Conservation (phyloP, 306 rosid genomes). For the Vigna unguiculata region DNA sequence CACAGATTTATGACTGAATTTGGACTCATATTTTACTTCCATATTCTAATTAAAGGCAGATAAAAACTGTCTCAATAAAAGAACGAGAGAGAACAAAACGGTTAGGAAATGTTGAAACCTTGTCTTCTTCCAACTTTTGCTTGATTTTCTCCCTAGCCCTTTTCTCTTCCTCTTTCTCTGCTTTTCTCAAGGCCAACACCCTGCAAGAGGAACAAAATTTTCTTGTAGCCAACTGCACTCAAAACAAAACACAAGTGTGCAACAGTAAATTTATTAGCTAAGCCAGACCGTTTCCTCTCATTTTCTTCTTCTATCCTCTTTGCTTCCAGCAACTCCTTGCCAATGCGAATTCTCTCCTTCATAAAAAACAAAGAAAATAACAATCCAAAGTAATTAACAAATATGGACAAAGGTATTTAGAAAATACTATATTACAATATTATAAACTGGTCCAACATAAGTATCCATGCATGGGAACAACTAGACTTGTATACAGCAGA, state of each 20-base stretch:
- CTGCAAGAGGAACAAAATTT: constrained; percentile 55
- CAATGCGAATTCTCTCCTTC: constrained; percentile 97
- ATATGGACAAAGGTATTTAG: constrained; percentile 19
- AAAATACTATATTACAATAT: constrained; percentile 21
- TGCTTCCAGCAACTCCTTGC: constrained; percentile 95
- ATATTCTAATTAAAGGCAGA: constrained; percentile 24
- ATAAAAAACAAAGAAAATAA: constrained; percentile 39
- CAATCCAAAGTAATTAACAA: constrained; percentile 27
- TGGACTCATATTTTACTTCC: background rate
- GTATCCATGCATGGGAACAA: background rate
- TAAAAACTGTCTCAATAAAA: constrained; percentile 19
- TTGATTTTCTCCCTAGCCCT: constrained; percentile 93
- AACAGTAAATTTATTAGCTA: constrained; percentile 37
- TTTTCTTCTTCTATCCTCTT: constrained; percentile 94
- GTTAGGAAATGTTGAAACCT: constrained; percentile 56
- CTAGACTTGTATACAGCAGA: background rate
- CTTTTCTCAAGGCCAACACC: constrained; percentile 87
- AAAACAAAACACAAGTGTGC: constrained; percentile 28
- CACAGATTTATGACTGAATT: background rate
- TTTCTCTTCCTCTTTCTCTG: constrained; percentile 97
- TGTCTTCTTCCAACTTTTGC: constrained; percentile 97
- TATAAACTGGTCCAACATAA: constrained; percentile 21
- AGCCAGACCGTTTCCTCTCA: constrained; percentile 86
- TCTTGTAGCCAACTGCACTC: constrained; percentile 29
- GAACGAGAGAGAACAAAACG: background rate